Conservation (phyloP, 1,284 basidiomycete genomes). For the Leccinum solheimii region DNA sequence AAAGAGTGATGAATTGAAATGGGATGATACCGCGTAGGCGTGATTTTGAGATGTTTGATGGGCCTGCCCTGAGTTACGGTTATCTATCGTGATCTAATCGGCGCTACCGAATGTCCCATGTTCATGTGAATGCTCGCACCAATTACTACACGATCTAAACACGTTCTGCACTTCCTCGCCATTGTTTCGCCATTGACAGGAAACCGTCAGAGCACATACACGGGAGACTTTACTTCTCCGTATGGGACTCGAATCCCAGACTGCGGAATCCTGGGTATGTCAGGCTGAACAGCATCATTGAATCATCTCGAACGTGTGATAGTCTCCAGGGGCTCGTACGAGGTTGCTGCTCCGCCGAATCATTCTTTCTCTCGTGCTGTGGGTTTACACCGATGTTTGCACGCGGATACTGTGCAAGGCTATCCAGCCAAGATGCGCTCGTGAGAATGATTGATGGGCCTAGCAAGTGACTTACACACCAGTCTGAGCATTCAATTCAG, state of each 20-base stretch:
- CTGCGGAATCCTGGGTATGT: background rate
- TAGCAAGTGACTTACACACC: background rate
- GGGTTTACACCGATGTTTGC: background rate
- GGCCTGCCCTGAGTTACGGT: constrained; percentile 37
- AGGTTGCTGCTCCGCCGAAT: background rate
- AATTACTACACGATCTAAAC: background rate
- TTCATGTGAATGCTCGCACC: constrained; percentile 23
- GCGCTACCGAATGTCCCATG: constrained; percentile 12
- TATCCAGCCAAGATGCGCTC: background rate
- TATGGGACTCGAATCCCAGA: background rate
- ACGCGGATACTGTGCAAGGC: background rate
- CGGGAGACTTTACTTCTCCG: background rate
- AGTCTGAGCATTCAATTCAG: background rate
- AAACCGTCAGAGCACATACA: background rate
- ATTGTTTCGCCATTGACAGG: constrained; percentile 1
- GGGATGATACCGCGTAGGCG: constrained; percentile 8
- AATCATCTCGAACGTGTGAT: background rate
- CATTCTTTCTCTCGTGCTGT: background rate
- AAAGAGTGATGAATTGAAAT: constrained; percentile 35
- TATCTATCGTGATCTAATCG: constrained; percentile 34
- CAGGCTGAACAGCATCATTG: background rate
- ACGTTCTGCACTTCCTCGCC: background rate
- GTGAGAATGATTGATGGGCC: background rate
- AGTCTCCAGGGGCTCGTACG: background rate
- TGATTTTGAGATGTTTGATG: constrained; percentile 33